Conservation (phyloP, 2,329 filamentous ascomycete species). For the Delphinella strobiligena region DNA sequence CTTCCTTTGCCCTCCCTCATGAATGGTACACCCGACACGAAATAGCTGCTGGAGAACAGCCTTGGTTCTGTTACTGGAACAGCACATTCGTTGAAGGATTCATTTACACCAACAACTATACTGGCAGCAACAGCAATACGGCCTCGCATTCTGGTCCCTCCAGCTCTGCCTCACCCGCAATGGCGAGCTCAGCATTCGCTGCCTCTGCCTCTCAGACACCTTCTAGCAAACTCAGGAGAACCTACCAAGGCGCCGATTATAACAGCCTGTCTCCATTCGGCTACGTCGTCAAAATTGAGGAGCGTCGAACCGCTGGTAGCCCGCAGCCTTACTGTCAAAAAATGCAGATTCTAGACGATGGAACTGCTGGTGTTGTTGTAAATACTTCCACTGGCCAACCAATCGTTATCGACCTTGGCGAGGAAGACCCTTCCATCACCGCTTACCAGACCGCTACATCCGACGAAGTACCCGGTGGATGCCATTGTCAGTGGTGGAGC, state of each 20-base stretch:
- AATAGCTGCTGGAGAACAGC: constrained; percentile 43
- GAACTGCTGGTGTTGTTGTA: constrained; percentile 26
- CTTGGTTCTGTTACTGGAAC: constrained; percentile 63
- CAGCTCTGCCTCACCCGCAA: constrained; percentile 8
- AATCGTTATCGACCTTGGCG: constrained; percentile 27
- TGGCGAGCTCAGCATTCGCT: constrained; percentile 8
- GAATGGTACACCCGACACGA: constrained; percentile 26
- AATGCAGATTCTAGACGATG: constrained; percentile 47
- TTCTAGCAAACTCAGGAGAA: background rate
- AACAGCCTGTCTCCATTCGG: constrained; percentile 24
- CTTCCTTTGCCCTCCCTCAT: constrained; percentile 4
- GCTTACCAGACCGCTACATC: constrained; percentile 10
- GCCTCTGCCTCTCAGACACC: background rate
- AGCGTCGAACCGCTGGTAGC: constrained; percentile 42
- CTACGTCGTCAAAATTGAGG: constrained; percentile 53
- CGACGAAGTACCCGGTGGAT: constrained; percentile 14
- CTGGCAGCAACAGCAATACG: constrained; percentile 6
- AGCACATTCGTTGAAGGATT: constrained; percentile 54
- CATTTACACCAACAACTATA: constrained; percentile 39
- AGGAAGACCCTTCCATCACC: constrained; percentile 24
- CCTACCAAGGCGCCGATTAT: constrained; percentile 14
- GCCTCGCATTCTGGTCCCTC: background rate
- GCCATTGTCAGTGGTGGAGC: constrained; percentile 26
- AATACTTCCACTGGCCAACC: constrained; percentile 21
- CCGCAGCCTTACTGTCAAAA: constrained; percentile 50